Percentiles rank a stretch among this genome's conserved stretches.
phyloP scores from a whole-genome alignment of 148 eudicot species.

The Gaultheria prostrata region DNA sequence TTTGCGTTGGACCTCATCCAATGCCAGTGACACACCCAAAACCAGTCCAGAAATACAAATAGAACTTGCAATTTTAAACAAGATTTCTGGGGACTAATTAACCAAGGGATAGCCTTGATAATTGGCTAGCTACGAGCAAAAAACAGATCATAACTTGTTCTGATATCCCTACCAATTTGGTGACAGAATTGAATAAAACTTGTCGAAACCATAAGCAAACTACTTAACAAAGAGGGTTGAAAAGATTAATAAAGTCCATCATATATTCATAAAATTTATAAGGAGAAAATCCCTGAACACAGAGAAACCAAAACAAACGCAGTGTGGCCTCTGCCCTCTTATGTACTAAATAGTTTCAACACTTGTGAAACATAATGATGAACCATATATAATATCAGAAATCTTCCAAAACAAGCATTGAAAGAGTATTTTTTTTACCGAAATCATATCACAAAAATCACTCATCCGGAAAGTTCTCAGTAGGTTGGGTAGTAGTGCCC shows the following conservation, averaged over 20 bases:
- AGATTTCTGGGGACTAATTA: neutral
- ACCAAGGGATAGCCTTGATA: neutral
- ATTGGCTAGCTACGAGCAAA: neutral
- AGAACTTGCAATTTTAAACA: neutral
- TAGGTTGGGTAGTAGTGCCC: constrained; percentile 13
- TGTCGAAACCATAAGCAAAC: neutral
- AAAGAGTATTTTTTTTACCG: neutral
- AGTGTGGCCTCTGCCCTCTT: neutral
- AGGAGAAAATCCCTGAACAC: neutral
- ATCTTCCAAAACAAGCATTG: neutral
- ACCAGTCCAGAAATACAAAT: neutral
- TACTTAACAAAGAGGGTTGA: neutral
- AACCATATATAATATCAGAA: neutral
- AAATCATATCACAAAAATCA: neutral
- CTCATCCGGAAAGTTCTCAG: neutral
- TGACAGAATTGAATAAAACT: neutral
- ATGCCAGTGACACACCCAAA: neutral
- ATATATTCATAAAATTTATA: neutral
- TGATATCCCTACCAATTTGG: neutral
- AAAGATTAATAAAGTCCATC: neutral
- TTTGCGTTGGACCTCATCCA: neutral
- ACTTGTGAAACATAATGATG: neutral
- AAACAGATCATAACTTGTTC: neutral
- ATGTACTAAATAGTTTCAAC: neutral
- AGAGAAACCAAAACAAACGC: neutral